Conservation (phyloP, 805 yeast species). For the Yarrowia osloensis region DNA sequence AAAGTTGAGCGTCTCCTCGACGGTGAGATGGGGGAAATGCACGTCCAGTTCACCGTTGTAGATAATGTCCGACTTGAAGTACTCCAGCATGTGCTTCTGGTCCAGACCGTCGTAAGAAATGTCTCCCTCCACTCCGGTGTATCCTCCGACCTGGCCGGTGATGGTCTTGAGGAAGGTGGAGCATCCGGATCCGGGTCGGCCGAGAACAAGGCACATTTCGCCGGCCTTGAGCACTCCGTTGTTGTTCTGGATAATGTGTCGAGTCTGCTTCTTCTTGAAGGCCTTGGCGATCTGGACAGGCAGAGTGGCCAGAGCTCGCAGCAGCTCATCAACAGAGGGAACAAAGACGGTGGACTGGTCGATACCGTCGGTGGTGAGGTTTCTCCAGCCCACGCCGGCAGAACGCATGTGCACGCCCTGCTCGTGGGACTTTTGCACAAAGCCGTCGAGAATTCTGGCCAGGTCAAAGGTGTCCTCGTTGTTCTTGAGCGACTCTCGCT, state of each 20-base stretch:
- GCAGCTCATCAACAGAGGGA: constrained; percentile 50
- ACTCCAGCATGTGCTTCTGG: constrained; percentile 59
- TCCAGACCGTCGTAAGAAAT: constrained; percentile 63
- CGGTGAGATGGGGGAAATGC: constrained; percentile 77
- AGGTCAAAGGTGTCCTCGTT: constrained; percentile 52
- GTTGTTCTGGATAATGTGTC: constrained; percentile 38
- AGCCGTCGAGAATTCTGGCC: constrained; percentile 43
- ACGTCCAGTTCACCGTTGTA: constrained; percentile 55
- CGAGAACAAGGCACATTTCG: constrained; percentile 68
- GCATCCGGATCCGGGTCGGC: constrained; percentile 82
- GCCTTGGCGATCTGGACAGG: constrained; percentile 34
- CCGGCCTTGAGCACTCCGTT: constrained; percentile 49
- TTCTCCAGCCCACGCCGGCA: constrained; percentile 45
- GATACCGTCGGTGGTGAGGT: constrained; percentile 49
- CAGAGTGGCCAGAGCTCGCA: constrained; percentile 38
- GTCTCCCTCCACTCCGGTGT: constrained; percentile 54
- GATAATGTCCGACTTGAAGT: constrained; percentile 54
- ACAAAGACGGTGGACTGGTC: constrained; percentile 51
- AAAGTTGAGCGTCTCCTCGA: constrained; percentile 68
- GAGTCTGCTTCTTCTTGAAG: constrained; percentile 31
- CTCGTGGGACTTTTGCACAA: constrained; percentile 34
- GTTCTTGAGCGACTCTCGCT: constrained; percentile 46
- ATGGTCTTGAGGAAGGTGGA: constrained; percentile 66
- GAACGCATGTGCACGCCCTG: constrained; percentile 44
- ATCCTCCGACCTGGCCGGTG: constrained; percentile 57